These are phyloP conservation scores for Volvox carteri DNA, from an alignment of 163 green algal species.

Conservation along the genomic window DNA sequence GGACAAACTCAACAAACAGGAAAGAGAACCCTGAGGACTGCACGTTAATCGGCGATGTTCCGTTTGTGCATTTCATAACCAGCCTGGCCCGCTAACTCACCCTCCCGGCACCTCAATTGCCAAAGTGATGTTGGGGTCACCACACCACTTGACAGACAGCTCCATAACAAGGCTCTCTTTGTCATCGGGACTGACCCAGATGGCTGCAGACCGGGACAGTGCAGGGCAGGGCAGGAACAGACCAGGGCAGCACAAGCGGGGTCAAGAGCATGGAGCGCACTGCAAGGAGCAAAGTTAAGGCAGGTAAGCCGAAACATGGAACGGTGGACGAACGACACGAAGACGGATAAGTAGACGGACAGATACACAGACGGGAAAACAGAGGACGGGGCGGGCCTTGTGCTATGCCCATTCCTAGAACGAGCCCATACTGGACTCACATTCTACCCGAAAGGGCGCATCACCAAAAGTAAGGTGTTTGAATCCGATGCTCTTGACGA, in stretches of 20 bases:
- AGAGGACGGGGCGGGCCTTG: background rate
- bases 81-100: too few relatives aligned
- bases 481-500: conserved; percentile 91
- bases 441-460: conserved; percentile 84
- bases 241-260: background rate
- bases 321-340: too few relatives aligned
- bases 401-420: too few relatives aligned
- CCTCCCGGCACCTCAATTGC: conserved; percentile 82
- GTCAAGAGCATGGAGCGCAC: too few relatives aligned
- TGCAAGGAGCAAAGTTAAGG: too few relatives aligned
- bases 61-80: too few relatives aligned
- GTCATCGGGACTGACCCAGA: conserved; percentile 62
- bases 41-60: too few relatives aligned
- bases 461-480: conserved; percentile 90
- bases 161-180: conserved; percentile 72
- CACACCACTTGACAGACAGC: conserved; percentile 87
- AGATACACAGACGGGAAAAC: background rate
- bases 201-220: too few relatives aligned
- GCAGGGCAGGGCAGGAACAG: background rate
- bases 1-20: too few relatives aligned
- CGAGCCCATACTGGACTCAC: too few relatives aligned
- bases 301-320: too few relatives aligned
- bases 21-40: too few relatives aligned
- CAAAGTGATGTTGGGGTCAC: conserved; percentile 91
- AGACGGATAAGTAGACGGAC: background rate